Conservation (phyloP, 2,329 filamentous ascomycete species). For the Stachybotrys chartarum region DNA sequence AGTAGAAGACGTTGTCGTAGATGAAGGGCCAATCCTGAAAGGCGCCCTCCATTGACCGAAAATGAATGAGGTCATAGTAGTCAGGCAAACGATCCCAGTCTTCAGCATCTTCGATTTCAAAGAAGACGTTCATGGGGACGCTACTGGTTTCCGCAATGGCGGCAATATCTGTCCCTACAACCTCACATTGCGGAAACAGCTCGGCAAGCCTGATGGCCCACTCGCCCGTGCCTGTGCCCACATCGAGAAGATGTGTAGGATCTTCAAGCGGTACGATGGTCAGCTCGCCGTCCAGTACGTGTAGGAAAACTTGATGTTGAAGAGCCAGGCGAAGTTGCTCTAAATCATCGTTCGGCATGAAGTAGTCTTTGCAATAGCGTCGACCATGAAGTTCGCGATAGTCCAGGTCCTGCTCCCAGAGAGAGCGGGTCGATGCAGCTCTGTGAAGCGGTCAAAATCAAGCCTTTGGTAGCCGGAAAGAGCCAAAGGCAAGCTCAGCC, state of each 20-base stretch:
- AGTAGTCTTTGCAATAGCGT: slow-evolving; percentile 55
- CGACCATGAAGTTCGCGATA: slow-evolving; percentile 54
- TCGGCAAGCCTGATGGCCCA: slow-evolving; percentile 48
- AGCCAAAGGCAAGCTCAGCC: background rate
- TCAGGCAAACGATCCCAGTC: slow-evolving; percentile 49
- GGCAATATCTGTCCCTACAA: slow-evolving; percentile 52
- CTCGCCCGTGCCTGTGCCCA: slow-evolving; percentile 51
- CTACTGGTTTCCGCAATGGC: slow-evolving; percentile 48
- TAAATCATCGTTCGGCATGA: slow-evolving; percentile 59
- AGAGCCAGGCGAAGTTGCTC: slow-evolving; percentile 58
- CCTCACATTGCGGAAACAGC: slow-evolving; percentile 43
- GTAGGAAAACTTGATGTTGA: slow-evolving; percentile 55
- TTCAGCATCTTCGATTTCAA: slow-evolving; percentile 54
- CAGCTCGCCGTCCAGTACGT: slow-evolving; percentile 37
- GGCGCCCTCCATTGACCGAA: slow-evolving; percentile 48
- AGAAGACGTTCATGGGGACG: slow-evolving; percentile 51
- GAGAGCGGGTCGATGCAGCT: slow-evolving; percentile 38
- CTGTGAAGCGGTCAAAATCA: slow-evolving; percentile 12
- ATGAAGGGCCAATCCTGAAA: slow-evolving; percentile 50
- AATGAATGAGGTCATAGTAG: slow-evolving; percentile 49
- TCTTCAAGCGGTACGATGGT: slow-evolving; percentile 34
- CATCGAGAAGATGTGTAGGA: slow-evolving; percentile 41
- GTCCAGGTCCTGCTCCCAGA: slow-evolving; percentile 44
- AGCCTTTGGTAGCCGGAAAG: background rate
- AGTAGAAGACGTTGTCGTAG: slow-evolving; percentile 44